Percentiles rank a stretch among this genome's conserved stretches.
These are phyloP conservation scores for Diplogelasinospora grovesii DNA, from an alignment of 495 filamentous ascomycete species.

Conservation along the genomic window DNA sequence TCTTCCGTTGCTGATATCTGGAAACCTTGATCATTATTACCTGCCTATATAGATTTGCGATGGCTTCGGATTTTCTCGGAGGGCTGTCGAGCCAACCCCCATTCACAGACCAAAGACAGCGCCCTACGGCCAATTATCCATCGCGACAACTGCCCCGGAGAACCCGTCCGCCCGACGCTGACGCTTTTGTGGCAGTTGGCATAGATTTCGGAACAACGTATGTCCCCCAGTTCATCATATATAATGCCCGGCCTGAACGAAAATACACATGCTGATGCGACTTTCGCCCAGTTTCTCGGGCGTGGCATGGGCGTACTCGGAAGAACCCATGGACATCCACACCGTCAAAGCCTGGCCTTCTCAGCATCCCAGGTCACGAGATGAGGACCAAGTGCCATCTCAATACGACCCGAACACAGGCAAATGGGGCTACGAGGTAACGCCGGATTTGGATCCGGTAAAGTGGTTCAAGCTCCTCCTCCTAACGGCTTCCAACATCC, in stretches of 20 bases:
- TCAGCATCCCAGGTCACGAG: slow-evolving; percentile 1
- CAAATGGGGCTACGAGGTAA: slow-evolving; percentile 20
- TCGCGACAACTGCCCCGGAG: too few relatives aligned
- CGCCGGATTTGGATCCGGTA: slow-evolving; percentile 14
- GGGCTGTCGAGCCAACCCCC: too few relatives aligned
- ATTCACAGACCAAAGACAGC: too few relatives aligned
- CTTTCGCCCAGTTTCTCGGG: slow-evolving; percentile 16
- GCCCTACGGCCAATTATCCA: too few relatives aligned
- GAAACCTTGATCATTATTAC: too few relatives aligned
- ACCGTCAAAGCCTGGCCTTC: slow-evolving; percentile 18
- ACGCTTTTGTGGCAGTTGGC: slow-evolving; percentile 22
- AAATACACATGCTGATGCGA: background rate
- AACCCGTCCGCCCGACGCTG: too few relatives aligned
- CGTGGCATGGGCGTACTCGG: slow-evolving; percentile 17
- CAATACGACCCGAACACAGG: slow-evolving; percentile 13
- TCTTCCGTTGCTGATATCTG: too few relatives aligned
- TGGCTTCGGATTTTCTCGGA: too few relatives aligned
- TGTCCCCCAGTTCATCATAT: too few relatives aligned
- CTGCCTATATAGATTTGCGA: too few relatives aligned
- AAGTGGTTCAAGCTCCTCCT: slow-evolving; percentile 27
- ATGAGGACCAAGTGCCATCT: slow-evolving; percentile 19
- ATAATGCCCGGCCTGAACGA: background rate
- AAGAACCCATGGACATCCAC: slow-evolving; percentile 16
- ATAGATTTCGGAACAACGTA: slow-evolving; percentile 27
- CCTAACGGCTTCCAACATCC: slow-evolving; percentile 15